Evolutionary conservation across 1,284 basidiomycete species (phyloP).

Genomic region (Boletus putidus): DNA sequence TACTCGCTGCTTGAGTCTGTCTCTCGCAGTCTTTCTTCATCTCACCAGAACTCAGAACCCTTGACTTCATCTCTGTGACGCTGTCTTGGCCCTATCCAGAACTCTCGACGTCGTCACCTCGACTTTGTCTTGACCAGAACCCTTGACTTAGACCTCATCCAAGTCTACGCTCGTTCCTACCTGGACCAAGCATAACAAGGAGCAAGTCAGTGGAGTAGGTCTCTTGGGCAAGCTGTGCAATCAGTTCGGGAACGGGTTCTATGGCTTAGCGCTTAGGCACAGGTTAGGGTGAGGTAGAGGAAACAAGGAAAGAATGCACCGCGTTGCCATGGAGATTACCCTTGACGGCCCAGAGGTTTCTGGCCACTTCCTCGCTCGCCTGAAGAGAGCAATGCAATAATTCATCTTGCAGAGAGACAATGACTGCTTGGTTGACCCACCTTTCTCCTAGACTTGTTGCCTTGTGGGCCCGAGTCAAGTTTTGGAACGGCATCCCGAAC

Average conservation of each 20-base stretch:
- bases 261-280: not conserved
- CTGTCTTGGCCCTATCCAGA: no score
- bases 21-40: no score
- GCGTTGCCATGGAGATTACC: constrained; percentile 80
- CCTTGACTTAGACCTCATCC: no score
- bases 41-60: no score
- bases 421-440: constrained; percentile 44
- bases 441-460: constrained; percentile 76
- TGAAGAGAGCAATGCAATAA: constrained; percentile 36
- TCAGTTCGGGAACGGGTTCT: constrained; percentile 82
- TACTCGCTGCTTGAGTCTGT: no score
- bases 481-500: constrained; percentile 75
- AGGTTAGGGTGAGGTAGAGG: no score
- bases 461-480: constrained; percentile 72
- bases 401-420: constrained; percentile 3
- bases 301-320: constrained; percentile 53
- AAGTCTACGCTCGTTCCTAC: no score
- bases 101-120: no score
- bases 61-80: no score
- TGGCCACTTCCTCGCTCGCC: constrained; percentile 88
- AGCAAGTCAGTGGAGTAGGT: constrained; percentile 90
- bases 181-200: no score
- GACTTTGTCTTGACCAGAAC: no score
- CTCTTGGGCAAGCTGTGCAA: constrained; percentile 95
- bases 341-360: constrained; percentile 88